phyloP scores from a whole-genome alignment of 176 grass and related monocot species.

The Ensete glaucum region DNA sequence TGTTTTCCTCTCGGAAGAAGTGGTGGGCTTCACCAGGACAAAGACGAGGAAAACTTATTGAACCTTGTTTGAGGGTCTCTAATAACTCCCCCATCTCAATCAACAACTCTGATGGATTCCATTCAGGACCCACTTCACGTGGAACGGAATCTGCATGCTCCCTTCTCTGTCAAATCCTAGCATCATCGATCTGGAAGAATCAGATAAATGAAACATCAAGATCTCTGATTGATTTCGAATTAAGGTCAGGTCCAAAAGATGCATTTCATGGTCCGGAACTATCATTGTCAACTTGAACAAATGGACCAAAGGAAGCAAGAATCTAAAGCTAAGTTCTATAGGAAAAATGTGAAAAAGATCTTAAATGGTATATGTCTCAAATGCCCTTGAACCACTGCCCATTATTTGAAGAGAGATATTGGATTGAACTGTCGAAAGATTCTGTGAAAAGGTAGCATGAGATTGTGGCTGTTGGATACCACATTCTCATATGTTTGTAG shows the following conservation, averaged over 20 bases:
- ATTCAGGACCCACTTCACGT: constrained; percentile 11
- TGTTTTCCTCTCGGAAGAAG: neutral
- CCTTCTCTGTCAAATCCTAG: neutral
- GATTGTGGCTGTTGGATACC: neutral
- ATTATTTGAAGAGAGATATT: neutral
- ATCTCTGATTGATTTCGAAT: neutral
- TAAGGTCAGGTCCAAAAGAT: neutral
- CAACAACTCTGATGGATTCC: neutral
- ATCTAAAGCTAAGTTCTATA: neutral
- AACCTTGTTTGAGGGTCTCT: too few relatives aligned
- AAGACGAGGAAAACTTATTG: too few relatives aligned
- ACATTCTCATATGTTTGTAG: neutral
- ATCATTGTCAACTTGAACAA: neutral
- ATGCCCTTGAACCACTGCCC: constrained; percentile 5
- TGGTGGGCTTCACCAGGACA: too few relatives aligned
- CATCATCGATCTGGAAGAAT: neutral
- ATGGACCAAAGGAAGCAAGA: neutral
- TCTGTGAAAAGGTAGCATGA: neutral
- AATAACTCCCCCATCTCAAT: neutral
- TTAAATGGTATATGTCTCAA: neutral
- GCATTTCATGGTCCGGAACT: neutral
- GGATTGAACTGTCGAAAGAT: neutral
- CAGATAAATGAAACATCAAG: too few relatives aligned
- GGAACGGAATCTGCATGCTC: constrained; percentile 8
- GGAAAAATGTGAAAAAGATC: neutral